phyloP scores from a whole-genome alignment of 1,284 basidiomycete genomes.

The Grifola frondosa region DNA sequence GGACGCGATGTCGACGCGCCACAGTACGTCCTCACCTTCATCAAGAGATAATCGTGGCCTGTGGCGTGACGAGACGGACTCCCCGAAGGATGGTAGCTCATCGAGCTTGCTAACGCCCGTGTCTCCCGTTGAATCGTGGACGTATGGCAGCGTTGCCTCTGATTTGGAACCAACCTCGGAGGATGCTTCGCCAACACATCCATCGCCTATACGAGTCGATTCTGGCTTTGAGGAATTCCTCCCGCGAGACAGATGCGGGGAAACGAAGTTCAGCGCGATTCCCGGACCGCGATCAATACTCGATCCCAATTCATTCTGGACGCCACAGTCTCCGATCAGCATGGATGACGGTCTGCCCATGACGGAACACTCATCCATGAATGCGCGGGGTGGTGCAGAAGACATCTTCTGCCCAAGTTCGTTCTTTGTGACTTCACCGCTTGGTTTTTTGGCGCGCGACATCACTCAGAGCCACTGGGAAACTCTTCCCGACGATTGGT shows the following conservation, averaged over 20 bases:
- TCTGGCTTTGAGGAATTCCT: conserved; percentile 23
- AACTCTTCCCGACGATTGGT: no score
- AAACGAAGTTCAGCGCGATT: conserved; percentile 6
- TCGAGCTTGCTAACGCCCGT: not conserved
- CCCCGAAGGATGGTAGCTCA: conserved; percentile 4
- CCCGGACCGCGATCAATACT: conserved; percentile 12
- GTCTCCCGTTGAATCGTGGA: conserved; percentile 14
- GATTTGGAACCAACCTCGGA: conserved; percentile 3
- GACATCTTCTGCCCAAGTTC: no score
- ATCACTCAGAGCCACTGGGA: no score
- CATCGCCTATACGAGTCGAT: conserved; percentile 23
- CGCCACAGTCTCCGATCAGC: conserved; percentile 19
- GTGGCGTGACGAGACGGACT: not conserved
- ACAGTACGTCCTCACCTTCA: no score
- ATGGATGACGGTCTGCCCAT: conserved; percentile 14
- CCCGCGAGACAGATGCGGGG: conserved; percentile 10
- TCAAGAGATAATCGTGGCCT: no score
- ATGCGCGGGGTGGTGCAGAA: no score
- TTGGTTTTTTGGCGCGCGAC: no score
- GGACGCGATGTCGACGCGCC: not conserved
- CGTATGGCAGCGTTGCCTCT: conserved; percentile 11
- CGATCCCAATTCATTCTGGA: conserved; percentile 24
- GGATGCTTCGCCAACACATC: conserved; percentile 6
- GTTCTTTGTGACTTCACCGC: no score
- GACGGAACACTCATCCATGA: conserved; percentile 5